Conservation (phyloP, 805 yeast genomes). For the Zygosaccharomyces gambellarensis region DNA sequence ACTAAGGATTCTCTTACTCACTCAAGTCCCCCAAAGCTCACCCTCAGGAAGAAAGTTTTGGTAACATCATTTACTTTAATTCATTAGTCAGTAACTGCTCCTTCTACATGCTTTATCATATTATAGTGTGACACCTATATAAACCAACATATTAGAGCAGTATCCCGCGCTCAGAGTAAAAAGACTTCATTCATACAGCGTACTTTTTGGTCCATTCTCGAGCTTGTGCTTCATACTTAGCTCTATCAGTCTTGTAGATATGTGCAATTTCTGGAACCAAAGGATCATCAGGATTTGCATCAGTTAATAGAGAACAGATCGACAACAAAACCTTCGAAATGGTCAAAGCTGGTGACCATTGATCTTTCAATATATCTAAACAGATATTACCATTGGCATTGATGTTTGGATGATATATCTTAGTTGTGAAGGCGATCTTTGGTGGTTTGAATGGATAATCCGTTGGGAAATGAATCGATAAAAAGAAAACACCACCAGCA, state of each 20-base stretch:
- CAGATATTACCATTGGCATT: slow-evolving; percentile 94
- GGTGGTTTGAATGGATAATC: slow-evolving; percentile 99
- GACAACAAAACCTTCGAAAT: slow-evolving; percentile 92
- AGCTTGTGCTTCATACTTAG: slow-evolving; percentile 94
- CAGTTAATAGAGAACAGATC: slow-evolving; percentile 91
- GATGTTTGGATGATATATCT: slow-evolving; percentile 96
- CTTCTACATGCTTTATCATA: slow-evolving; percentile 6
- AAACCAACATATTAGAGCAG: slow-evolving; percentile 4
- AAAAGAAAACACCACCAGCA: slow-evolving; percentile 90
- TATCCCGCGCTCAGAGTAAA: neutral
- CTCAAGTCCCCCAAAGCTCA: too few species aligned
- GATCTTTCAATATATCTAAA: slow-evolving; percentile 93
- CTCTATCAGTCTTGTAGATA: slow-evolving; percentile 87
- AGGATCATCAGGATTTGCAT: slow-evolving; percentile 99
- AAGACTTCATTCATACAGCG: slow-evolving; percentile 56
- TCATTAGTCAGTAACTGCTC: neutral
- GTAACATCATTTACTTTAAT: neutral
- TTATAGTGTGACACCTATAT: slow-evolving; percentile 2
- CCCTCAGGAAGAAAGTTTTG: neutral
- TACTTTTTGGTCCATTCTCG: slow-evolving; percentile 98
- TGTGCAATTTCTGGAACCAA: slow-evolving; percentile 98
- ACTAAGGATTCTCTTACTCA: too few species aligned
- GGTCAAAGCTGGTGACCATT: slow-evolving; percentile 98
- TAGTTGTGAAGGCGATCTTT: slow-evolving; percentile 85
- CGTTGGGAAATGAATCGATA: slow-evolving; percentile 96